Base-by-base conservation (phyloP, 441 rosid genomes). In the Kokia cookei region DNA sequence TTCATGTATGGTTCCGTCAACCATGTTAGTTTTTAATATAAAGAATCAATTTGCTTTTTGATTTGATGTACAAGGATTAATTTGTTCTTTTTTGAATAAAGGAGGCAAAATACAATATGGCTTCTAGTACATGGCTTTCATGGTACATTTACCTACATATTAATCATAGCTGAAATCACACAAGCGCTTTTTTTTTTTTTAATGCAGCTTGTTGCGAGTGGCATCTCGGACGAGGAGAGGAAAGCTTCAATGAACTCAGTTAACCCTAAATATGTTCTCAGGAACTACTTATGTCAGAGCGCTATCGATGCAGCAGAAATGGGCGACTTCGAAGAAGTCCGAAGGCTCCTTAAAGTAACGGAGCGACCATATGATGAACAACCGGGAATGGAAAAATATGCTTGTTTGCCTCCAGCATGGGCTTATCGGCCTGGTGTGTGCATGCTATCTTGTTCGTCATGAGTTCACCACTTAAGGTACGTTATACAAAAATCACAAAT, bases 401-500 rank as follows among this genome's bases (percentile, higher is more conserved):
- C 97, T 7, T 89, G 98, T 43, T 82, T 96, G 83, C 99, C 99
- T 27, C 99, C 99, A 2, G 98, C 98, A 0, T 96, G 99, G 98
- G 99, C 99, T n/a, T 93, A 93, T 76, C 81, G 98, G 48, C 98
- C 99, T 10, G 99, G 99, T 4, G 98, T 96, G 69, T 89, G 97
- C 77, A 96, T 93, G 99, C 97, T 93, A 67, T 96, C 98, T 76
- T 93, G 98, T 62, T 96, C 99, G 72, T 96, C 98, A 2, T 96
- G 82, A 93, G 78, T 73, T 75, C 6, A 11, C 53, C 24, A 53
- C 1, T 68, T 32, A 12, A 11, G 5, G 58, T 32, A 10, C 32
- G 45, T 42, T 66, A 26, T 32, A 11, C 17, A 69, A 67, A 80
- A 55, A 73, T 79, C 19, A 81, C 79, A 72, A 75, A 73, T 62